phyloP scores from a whole-genome alignment of 169 alveolate species.

The Plasmodium gaboni region DNA sequence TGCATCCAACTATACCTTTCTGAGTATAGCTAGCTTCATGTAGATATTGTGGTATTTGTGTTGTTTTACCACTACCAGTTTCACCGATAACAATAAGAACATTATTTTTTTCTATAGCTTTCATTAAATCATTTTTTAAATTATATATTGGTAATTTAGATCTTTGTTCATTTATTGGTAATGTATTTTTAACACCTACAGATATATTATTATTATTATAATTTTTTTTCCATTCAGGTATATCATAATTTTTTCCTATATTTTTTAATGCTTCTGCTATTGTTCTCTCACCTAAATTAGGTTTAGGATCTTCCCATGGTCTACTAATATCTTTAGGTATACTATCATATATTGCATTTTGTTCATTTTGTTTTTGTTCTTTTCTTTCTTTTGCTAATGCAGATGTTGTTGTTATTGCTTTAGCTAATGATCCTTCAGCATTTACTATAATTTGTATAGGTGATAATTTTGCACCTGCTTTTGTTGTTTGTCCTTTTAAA shows the following conservation, averaged over 20 bases:
- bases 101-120: conserved; percentile 92
- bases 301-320: conserved; percentile 94
- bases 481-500: conserved; percentile 96
- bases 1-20: conserved; percentile 95
- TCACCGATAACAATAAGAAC: conserved; percentile 98
- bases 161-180: conserved; percentile 94
- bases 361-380: conserved; percentile 84
- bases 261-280: conserved; percentile 86
- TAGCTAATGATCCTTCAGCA: conserved; percentile 94
- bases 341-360: conserved; percentile 89
- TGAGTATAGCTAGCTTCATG: conserved; percentile 94
- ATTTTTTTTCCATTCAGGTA: conserved; percentile 94
- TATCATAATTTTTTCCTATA: conserved; percentile 83
- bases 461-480: conserved; percentile 91
- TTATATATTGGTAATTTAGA: conserved; percentile 96
- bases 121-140: conserved; percentile 92
- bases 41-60: conserved; percentile 97
- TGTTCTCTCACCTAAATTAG: conserved; percentile 93
- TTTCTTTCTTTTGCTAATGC: conserved; percentile 94
- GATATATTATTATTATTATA: conserved; percentile 85
- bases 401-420: conserved; percentile 92
- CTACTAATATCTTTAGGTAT: conserved; percentile 91
- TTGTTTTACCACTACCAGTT: conserved; percentile 99
- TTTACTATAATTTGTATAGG: conserved; percentile 93
- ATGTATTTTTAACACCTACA: conserved; percentile 84